Conservation (phyloP, 2,329 filamentous ascomycete species). For the Diaporthe sp. region DNA sequence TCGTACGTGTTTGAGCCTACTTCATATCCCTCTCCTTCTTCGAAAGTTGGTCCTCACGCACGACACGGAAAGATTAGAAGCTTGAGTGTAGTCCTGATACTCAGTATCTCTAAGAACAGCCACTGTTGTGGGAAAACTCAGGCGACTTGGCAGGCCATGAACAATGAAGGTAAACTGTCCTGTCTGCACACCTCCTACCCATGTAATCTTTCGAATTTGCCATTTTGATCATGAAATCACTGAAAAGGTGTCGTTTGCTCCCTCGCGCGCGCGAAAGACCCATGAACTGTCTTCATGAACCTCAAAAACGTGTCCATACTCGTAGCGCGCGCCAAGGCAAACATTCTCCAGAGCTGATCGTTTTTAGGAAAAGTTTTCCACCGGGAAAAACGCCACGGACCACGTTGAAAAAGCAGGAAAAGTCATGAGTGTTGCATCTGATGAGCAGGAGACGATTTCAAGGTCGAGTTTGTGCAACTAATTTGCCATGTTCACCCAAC, state of each 20-base stretch:
- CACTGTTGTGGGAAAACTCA: neutral
- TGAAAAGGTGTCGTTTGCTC: constrained; percentile 20
- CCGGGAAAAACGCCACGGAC: constrained; percentile 48
- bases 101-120: neutral
- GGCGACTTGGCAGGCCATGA: neutral
- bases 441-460: constrained; percentile 44
- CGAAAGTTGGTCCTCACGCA: no score
- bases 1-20: neutral
- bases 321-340: constrained; percentile 43
- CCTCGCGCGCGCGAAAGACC: neutral
- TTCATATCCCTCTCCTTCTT: neutral
- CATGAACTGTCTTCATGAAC: constrained; percentile 45
- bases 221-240: neutral
- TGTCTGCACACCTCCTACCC: no score
- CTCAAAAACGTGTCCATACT: constrained; percentile 44
- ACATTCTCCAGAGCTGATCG: constrained; percentile 48
- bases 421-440: constrained; percentile 43
- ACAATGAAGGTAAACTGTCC: no score
- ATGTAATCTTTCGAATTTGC: no score
- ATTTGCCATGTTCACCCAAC: constrained; percentile 38
- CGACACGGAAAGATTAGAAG: no score
- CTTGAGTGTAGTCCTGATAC: neutral
- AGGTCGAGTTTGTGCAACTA: constrained; percentile 40
- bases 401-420: constrained; percentile 46
- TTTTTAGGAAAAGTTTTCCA: constrained; percentile 45